Evolutionary conservation across 306 rosid species (phyloP).

Genomic region (Rosa rugosa): DNA sequence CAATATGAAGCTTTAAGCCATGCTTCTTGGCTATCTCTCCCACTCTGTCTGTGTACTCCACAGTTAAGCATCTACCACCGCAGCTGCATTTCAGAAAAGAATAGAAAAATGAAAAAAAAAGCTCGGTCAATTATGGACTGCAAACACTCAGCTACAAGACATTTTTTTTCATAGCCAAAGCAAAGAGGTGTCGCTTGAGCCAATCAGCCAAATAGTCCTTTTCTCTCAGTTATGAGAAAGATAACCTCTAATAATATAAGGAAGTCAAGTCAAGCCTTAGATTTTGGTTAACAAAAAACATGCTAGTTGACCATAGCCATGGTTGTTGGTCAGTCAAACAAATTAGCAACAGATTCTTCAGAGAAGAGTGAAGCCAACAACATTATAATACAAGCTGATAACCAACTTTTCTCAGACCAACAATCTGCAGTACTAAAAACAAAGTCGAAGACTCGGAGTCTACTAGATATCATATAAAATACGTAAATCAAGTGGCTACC

Average conservation of each 20-base stretch:
- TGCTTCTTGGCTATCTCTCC: slow-evolving; percentile 87
- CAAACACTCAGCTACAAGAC: background rate
- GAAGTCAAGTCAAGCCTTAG: background rate
- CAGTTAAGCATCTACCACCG: slow-evolving; percentile 88
- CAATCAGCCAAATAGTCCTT: background rate
- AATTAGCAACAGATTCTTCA: background rate
- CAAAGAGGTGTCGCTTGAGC: background rate
- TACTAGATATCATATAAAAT: background rate
- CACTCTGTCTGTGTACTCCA: slow-evolving; percentile 76
- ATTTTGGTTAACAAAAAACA: background rate
- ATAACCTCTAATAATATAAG: background rate
- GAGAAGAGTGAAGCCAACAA: background rate
- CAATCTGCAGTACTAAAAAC: background rate
- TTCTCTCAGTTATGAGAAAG: background rate
- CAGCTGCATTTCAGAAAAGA: slow-evolving; percentile 46
- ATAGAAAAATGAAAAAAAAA: background rate
- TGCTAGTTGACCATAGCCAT: background rate
- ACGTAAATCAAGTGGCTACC: background rate
- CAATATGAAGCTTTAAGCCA: slow-evolving; percentile 90
- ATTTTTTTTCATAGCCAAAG: background rate
- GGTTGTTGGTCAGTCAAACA: background rate
- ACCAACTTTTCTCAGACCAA: background rate
- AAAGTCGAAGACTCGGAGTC: background rate
- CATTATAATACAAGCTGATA: slow-evolving; percentile 1
- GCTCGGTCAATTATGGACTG: background rate